A percentile compares a stretch with the other conserved stretches of the same genome.
Evolutionary conservation across 2,329 filamentous ascomycete species (phyloP).

Genomic region (Pseudogymnoascus verrucosus): DNA sequence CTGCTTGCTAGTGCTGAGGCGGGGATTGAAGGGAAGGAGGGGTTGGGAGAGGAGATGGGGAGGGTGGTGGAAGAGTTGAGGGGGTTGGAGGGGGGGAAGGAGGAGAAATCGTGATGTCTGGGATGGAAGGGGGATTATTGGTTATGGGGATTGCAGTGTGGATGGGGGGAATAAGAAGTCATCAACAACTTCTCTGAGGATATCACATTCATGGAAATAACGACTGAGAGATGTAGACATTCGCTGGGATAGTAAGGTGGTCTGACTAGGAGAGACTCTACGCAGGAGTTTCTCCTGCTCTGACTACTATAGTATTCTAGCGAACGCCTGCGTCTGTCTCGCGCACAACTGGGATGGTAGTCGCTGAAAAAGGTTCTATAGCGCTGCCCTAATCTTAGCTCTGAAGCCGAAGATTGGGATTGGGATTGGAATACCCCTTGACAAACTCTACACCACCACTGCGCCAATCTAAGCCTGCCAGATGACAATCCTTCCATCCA

Average conservation of each 20-base stretch:
- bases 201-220: background rate
- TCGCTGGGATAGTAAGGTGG: background rate
- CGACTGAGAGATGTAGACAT: background rate
- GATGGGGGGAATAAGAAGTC: background rate
- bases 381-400: background rate
- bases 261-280: background rate
- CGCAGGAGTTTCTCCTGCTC: background rate
- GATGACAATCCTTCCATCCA: constrained; percentile 74
- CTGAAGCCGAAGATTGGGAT: background rate
- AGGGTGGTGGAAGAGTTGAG: background rate
- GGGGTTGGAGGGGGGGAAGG: background rate
- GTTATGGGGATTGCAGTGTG: background rate
- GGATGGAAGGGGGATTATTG: background rate
- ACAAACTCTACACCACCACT: background rate
- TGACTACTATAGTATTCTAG: background rate
- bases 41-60: background rate
- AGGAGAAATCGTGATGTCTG: background rate
- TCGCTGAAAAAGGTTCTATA: background rate
- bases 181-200: background rate
- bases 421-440: background rate
- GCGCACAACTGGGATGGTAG: background rate
- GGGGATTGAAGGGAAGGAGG: background rate
- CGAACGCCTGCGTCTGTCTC: background rate
- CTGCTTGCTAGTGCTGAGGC: background rate
- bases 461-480: constrained; percentile 52